A percentile compares a stretch with the other conserved stretches of the same genome.
These are phyloP conservation scores for Allium fistulosum DNA, from an alignment of 106 monocot genomes.

Conservation along the genomic window DNA sequence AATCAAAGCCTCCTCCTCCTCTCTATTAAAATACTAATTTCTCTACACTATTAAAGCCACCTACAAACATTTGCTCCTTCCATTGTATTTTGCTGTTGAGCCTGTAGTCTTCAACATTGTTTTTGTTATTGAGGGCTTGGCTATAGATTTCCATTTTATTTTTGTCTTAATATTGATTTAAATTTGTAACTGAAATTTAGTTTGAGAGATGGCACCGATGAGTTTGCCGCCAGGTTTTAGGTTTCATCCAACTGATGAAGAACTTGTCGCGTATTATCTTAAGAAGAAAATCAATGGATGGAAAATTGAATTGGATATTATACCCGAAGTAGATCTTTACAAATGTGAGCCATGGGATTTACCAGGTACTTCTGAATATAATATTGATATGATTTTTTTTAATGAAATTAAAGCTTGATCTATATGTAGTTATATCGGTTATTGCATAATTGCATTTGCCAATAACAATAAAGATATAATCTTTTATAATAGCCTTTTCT, in stretches of 20 bases:
- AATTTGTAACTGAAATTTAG: not conserved
- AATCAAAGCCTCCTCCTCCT: not conserved
- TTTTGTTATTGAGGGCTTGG: constrained; percentile 2
- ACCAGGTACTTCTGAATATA: constrained; percentile 7
- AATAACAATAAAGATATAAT: too few relatives aligned
- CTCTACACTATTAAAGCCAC: constrained; percentile 16
- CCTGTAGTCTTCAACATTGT: constrained; percentile 1
- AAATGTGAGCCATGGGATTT: constrained; percentile 30
- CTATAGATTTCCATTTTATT: too few relatives aligned
- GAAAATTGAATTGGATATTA: constrained; percentile 18
- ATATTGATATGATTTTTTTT: not conserved
- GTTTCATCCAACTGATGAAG: constrained; percentile 14
- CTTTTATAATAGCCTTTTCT: too few relatives aligned
- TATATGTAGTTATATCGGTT: too few relatives aligned
- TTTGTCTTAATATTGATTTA: not conserved
- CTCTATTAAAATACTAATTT: constrained; percentile 9
- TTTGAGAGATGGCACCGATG: constrained; percentile 10
- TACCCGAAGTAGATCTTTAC: constrained; percentile 24
- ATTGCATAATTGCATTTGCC: too few relatives aligned
- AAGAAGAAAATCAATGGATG: constrained; percentile 19
- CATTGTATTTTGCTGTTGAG: constrained; percentile 7
- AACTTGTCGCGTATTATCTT: constrained; percentile 16
- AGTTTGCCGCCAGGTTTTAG: constrained; percentile 14
- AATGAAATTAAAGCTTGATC: too few relatives aligned
- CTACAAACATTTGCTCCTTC: not conserved